phyloP scores from a whole-genome alignment of 2,329 filamentous ascomycete genomes.

The Trichoderma brevicompactum region DNA sequence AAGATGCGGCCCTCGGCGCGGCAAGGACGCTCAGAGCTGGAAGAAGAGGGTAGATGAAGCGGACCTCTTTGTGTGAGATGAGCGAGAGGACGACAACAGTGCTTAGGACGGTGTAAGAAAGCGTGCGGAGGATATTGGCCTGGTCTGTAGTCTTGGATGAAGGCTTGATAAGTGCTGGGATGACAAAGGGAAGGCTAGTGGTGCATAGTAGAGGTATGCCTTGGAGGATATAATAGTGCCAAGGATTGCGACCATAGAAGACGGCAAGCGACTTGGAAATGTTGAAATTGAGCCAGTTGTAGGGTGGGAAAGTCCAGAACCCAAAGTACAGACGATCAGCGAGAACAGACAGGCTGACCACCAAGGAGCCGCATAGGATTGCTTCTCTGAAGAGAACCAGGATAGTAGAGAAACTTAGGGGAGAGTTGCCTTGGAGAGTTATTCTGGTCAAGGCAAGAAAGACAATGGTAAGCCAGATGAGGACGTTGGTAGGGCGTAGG shows the following conservation, averaged over 20 bases:
- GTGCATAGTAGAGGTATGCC: conserved; percentile 86
- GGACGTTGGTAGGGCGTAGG: conserved; percentile 83
- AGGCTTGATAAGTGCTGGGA: conserved; percentile 64
- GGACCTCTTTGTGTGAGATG: conserved; percentile 94
- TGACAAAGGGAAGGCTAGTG: conserved; percentile 77
- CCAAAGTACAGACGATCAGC: conserved; percentile 82
- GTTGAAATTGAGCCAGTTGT: conserved; percentile 90
- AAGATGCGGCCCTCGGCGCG: conserved; percentile 66
- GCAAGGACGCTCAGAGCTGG: conserved; percentile 83
- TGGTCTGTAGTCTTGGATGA: conserved; percentile 42
- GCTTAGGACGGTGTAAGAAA: conserved; percentile 62
- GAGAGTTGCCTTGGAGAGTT: conserved; percentile 44
- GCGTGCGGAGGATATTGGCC: conserved; percentile 43
- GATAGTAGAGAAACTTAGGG: conserved; percentile 50
- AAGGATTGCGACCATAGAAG: conserved; percentile 89
- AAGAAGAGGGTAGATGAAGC: conserved; percentile 92
- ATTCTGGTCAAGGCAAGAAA: conserved; percentile 50
- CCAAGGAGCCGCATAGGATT: conserved; percentile 63
- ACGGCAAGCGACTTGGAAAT: conserved; percentile 83
- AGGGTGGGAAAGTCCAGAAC: conserved; percentile 84
- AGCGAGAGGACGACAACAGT: conserved; percentile 70
- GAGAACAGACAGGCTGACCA: conserved; percentile 66
- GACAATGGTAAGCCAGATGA: conserved; percentile 78
- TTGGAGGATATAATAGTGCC: conserved; percentile 92
- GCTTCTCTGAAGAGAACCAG: conserved; percentile 65